A percentile compares a stretch with the other conserved stretches of the same genome.
phyloP scores from a whole-genome alignment of 768 basidiomycete genomes.

The Coprinopsis strossmayeri region DNA sequence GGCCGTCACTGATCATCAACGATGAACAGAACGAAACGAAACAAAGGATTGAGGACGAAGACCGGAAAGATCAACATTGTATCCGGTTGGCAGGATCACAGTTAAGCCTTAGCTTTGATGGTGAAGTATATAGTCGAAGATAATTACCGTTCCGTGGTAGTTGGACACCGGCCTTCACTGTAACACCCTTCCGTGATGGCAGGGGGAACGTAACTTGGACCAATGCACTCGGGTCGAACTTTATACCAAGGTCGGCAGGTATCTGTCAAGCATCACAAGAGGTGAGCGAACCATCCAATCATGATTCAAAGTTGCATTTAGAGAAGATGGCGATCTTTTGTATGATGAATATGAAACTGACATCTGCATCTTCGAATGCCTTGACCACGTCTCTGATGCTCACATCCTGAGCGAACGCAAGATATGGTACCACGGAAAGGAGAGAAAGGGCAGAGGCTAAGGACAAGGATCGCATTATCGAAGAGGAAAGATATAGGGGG shows the following conservation, averaged over 20 bases:
- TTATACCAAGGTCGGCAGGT: conserved; percentile 16
- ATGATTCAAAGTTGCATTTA: too few species aligned
- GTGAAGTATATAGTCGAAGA: too few species aligned
- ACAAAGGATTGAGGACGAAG: neutral
- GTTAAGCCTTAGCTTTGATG: too few species aligned
- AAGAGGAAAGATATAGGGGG: neutral
- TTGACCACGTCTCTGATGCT: conserved; percentile 15
- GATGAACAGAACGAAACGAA: neutral
- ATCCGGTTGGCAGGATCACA: too few species aligned
- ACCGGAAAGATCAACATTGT: too few species aligned
- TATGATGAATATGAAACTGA: conserved; percentile 4
- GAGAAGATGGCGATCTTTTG: neutral
- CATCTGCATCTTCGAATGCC: conserved; percentile 22
- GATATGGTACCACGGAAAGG: neutral
- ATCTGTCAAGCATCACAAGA: conserved; percentile 14
- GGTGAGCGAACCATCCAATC: too few species aligned
- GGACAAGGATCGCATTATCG: neutral
- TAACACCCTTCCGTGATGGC: conserved; percentile 11
- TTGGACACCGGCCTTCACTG: conserved; percentile 19
- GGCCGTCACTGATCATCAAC: conserved; percentile 26
- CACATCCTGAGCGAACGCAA: conserved; percentile 17
- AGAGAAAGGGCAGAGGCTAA: neutral
- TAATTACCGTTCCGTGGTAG: conserved; percentile 12
- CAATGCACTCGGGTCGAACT: conserved; percentile 18
- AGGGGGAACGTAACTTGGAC: conserved; percentile 22